Evolutionary conservation across 257 asterid genomes (phyloP), one percentile per base, ranked within the genome.

Genomic region (Solanum gandarillasii): DNA sequence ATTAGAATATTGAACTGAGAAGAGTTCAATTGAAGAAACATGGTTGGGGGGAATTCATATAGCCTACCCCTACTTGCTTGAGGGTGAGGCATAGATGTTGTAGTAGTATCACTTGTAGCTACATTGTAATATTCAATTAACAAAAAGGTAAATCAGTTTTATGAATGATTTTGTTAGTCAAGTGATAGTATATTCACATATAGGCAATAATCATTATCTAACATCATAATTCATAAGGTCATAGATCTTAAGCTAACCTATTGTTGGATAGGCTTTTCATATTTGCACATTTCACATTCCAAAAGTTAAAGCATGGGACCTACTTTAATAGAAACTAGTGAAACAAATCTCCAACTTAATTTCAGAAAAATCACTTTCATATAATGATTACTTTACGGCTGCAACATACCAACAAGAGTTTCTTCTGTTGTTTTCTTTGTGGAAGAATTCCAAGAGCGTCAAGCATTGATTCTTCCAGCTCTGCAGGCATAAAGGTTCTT

Each of bases 381-480:
- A 82, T 9, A 48, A 31, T 31, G 70, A 83, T 46, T 43, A 27
- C 62, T 81, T 86, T 46, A 71, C 41, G 10, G 73, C 72, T 41
- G 87, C 89, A 62, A 87, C 96, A 88, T 95, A 97, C 99, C 98
- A 97, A 91, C 84, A 97, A 93, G 88, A 93, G 94, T 91, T 95
- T 96, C 88, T 97, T 97, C 88, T 95, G 99, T 86, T 97, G 99
- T 91, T 96, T 97, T 85, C 99, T 93, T 88, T 96, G 98, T 71
- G 99, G 99, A 87, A 97, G 98, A 90, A 97, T 94, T 86, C 99
- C 99, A 90, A 97, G 96, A 89, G 99, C 99, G 88, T 97, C 99
- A 88, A 95, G 95, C 92, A 94, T 97, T 67, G 98, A 93, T 90
- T 97, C 99, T 86, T 97, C 98, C 91, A 97, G 91, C 92, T 97